phyloP scores from a whole-genome alignment of 2,329 filamentous ascomycete genomes.

The Aspergillus fijiensis region DNA sequence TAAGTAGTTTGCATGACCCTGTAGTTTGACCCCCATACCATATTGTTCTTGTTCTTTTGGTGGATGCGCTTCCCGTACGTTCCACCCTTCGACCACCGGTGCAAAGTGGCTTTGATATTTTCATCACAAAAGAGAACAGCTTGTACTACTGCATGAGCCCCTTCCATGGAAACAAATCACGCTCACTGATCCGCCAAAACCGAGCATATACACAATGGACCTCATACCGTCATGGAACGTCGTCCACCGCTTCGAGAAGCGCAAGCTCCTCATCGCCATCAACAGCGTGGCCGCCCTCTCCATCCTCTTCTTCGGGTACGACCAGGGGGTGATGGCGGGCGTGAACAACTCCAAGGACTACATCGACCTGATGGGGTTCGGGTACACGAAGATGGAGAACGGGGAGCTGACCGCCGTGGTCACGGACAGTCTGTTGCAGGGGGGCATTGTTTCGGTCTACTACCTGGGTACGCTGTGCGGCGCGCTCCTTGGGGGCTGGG shows the following conservation, averaged over 20 bases:
- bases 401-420: constrained; percentile 52
- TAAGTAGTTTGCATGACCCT: constrained; percentile 2
- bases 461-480: constrained; percentile 65
- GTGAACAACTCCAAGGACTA: constrained; percentile 67
- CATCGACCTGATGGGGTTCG: constrained; percentile 64
- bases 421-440: constrained; percentile 60
- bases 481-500: constrained; percentile 61
- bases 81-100: too few relatives aligned
- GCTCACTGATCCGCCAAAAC: background rate
- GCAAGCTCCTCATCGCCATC: constrained; percentile 58
- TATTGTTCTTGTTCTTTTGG: background rate
- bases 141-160: too few relatives aligned
- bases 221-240: constrained; percentile 48
- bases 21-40: background rate
- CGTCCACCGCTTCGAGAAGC: constrained; percentile 57
- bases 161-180: too few relatives aligned
- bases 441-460: constrained; percentile 60
- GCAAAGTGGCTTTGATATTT: too few relatives aligned
- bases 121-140: too few relatives aligned
- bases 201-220: constrained; percentile 30
- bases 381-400: constrained; percentile 54
- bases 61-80: too few relatives aligned
- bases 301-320: constrained; percentile 68
- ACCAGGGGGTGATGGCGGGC: constrained; percentile 57
- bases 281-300: constrained; percentile 64